These are phyloP conservation scores for Elsinoe necatrix DNA, from an alignment of 2,329 filamentous ascomycete genomes.

Conservation along the genomic window DNA sequence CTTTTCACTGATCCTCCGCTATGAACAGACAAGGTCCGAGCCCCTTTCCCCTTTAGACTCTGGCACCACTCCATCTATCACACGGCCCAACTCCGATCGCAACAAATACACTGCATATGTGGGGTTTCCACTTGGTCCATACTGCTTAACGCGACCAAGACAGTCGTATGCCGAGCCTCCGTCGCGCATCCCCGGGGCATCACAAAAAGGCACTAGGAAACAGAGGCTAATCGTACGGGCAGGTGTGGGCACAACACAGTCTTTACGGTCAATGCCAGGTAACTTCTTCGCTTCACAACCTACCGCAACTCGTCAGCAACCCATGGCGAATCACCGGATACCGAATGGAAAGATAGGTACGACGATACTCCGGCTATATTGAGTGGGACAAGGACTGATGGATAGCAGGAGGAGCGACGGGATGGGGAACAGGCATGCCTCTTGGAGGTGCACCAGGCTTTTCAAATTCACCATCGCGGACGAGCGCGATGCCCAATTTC, in stretches of 20 bases:
- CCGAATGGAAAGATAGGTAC: constrained; percentile 19
- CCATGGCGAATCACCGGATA: constrained; percentile 18
- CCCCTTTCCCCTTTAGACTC: neutral
- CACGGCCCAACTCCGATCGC: neutral
- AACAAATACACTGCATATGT: neutral
- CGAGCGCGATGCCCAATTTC: constrained; percentile 19
- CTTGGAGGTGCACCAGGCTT: constrained; percentile 16
- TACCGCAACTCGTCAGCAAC: constrained; percentile 15
- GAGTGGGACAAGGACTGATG: neutral
- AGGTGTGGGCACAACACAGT: constrained; percentile 43
- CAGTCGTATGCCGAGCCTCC: neutral
- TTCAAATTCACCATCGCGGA: constrained; percentile 16
- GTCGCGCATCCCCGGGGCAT: neutral
- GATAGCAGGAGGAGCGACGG: constrained; percentile 12
- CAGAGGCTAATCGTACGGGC: constrained; percentile 7
- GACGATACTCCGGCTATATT: neutral
- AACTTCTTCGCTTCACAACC: constrained; percentile 39
- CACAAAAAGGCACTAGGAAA: neutral
- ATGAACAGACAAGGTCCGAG: constrained; percentile 15
- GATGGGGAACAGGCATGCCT: constrained; percentile 20
- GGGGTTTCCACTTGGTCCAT: neutral
- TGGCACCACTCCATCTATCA: neutral
- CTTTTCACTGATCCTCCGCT: neutral
- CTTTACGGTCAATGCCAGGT: constrained; percentile 45
- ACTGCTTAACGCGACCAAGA: neutral